Evolutionary conservation across 2,329 filamentous ascomycete genomes (phyloP).

Genomic region (Leptographium procerum): DNA sequence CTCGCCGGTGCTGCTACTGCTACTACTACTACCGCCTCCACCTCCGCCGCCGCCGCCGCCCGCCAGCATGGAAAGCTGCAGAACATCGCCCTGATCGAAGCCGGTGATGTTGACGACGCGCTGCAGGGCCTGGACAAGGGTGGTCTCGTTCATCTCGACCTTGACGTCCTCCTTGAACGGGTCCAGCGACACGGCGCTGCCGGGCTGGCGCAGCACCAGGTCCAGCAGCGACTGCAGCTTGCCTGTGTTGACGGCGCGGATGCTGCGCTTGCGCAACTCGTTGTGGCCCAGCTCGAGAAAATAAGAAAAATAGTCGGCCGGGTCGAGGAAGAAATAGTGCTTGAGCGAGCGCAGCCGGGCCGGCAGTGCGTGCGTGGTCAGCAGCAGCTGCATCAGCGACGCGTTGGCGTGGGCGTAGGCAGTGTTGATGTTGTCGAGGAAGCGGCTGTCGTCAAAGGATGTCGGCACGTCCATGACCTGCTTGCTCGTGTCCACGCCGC

Average conservation of each 20-base stretch:
- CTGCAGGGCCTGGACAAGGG: slow-evolving; percentile 87
- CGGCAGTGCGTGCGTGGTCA: slow-evolving; percentile 86
- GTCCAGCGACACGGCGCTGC: slow-evolving; percentile 84
- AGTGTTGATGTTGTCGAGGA: slow-evolving; percentile 89
- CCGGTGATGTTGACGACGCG: slow-evolving; percentile 94
- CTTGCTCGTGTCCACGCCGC: slow-evolving; percentile 87
- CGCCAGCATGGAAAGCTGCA: slow-evolving; percentile 58
- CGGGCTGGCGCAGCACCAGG: slow-evolving; percentile 88
- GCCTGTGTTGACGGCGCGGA: slow-evolving; percentile 77
- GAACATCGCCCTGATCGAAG: slow-evolving; percentile 77
- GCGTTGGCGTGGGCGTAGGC: slow-evolving; percentile 95
- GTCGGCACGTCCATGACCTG: slow-evolving; percentile 78
- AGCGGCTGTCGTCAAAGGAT: slow-evolving; percentile 83
- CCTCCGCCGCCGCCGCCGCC: slow-evolving; percentile 61
- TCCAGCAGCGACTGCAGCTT: slow-evolving; percentile 96
- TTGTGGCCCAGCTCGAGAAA: slow-evolving; percentile 87
- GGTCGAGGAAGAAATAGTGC: slow-evolving; percentile 98
- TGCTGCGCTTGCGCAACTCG: slow-evolving; percentile 85
- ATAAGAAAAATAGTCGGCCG: slow-evolving; percentile 96
- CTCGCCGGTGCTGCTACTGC: slow-evolving; percentile 68
- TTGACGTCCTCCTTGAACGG: slow-evolving; percentile 98
- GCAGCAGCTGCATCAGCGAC: slow-evolving; percentile 76
- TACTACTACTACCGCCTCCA: slow-evolving; percentile 45
- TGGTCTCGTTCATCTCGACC: slow-evolving; percentile 91
- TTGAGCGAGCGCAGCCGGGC: slow-evolving; percentile 82